Evolutionary conservation across 202 grass and related monocot species (phyloP), one percentile per base, ranked within the genome.

Genomic region (Setaria italica): DNA sequence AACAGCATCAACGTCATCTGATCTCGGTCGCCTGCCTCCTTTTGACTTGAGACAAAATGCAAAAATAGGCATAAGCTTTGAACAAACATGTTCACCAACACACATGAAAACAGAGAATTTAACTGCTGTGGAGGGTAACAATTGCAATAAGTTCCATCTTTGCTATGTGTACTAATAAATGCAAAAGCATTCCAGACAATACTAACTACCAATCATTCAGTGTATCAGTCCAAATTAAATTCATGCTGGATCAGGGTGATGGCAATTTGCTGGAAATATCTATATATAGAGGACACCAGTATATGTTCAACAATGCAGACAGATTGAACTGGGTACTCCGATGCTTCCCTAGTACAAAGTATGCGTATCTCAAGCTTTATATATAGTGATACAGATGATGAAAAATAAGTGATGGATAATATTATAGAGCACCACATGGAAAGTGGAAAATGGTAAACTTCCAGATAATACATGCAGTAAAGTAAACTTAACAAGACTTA

Each of bases 1-100:
- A 86, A 92, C 93, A 68, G 96, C 96, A 88, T 96, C 91, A 59
- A 99, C 84, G 74, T 99, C 96, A 87, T 96, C 93, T 50, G 90
- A 91, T 86, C 87, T 94, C 72, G 91, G 86, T 66, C 97, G 95
- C 89, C 83, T 86, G 50, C 75, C 94, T 68, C 84, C 91, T 90
- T 90, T 94, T 55, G 92, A 92, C 97, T 99, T 94, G 92, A 88
- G 33, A 43, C 56, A 94, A 85, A 67, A 94, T 47, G 46, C 20
- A 89, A 87, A 72, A 72, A 72, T 71, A 81, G 69, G 67, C 46
- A 85, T 57, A 77, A 81, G 85, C 6, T 57, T 76, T 67, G 33
- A 75, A 84, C 25, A 3, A 64, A 76, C 70, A 70, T 70, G 50
- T 57, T 62, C 32, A 43, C n/a, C 12, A 81, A 57, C 13, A 77